These are phyloP conservation scores for Puccinia coronata DNA, from an alignment of 1,284 basidiomycete species.

Conservation along the genomic window DNA sequence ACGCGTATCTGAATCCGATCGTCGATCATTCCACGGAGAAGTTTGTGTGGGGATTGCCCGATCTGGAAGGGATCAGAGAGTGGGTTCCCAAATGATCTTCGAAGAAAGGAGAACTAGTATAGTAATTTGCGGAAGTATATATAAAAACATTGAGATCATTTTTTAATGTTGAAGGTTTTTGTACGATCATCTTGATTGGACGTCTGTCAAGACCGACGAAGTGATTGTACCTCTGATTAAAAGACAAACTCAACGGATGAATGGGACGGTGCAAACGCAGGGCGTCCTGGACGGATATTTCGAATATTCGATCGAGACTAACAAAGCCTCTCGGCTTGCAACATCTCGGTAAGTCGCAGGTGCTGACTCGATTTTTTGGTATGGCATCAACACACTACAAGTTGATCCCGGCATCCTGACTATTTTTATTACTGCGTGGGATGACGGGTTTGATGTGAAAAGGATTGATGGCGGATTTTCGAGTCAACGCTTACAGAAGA, in stretches of 20 bases:
- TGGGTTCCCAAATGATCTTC: neutral
- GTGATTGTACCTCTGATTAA: slow-evolving; percentile 90
- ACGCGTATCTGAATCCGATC: slow-evolving; percentile 87
- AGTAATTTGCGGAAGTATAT: too few species aligned
- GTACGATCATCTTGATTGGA: slow-evolving; percentile 82
- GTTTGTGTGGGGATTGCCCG: slow-evolving; percentile 95
- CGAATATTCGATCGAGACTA: slow-evolving; percentile 30
- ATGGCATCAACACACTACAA: too few species aligned
- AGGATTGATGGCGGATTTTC: neutral
- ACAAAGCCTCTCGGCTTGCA: neutral
- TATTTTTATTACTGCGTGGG: neutral
- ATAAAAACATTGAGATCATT: slow-evolving; percentile 53
- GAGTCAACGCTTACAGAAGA: slow-evolving; percentile 37
- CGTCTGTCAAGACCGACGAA: slow-evolving; percentile 82
- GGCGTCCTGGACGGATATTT: slow-evolving; percentile 45
- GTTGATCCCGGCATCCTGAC: neutral
- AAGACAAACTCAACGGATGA: slow-evolving; percentile 55
- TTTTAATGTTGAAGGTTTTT: slow-evolving; percentile 68
- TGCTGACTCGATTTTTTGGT: too few species aligned
- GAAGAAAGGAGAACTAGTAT: slow-evolving; percentile 40
- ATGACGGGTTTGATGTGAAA: neutral
- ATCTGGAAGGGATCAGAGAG: slow-evolving; percentile 79
- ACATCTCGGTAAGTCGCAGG: neutral
- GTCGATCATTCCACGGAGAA: slow-evolving; percentile 89
- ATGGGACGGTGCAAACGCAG: slow-evolving; percentile 28